Evolutionary conservation across 2,329 filamentous ascomycete species (phyloP), one percentile per base, ranked within the genome.

Genomic region (Myrmaecium sp.): DNA sequence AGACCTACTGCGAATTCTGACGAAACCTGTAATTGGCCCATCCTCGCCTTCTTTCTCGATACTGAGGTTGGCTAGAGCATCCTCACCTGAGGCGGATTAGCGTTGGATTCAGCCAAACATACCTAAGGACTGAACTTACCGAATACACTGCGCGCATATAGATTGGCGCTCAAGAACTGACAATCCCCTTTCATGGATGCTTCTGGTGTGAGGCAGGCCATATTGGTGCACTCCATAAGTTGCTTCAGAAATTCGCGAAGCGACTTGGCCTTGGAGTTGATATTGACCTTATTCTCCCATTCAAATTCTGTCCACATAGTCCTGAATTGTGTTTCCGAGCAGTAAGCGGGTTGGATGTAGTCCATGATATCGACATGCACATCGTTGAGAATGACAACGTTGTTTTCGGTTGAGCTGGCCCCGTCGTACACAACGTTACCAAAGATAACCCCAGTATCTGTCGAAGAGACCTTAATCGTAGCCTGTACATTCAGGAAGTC

Each of bases 301-400:
- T 98, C 89, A 40, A 98, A 98, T 50, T 98, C 89, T 19, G 89
- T 98, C 89, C 89, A 98, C 89, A 98, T 98, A n/a, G 82, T 92
- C 33, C 89, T 73, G 74, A 98, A 98, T 46, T 95, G 83, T 7
- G 86, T 94, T 62, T 98, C 89, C 4, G 82, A 89, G 64, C 89
- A 98, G 10, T 83, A 75, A 5, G 86, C 86, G 2, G 89, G 89
- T 50, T 95, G 86, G 44, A 98, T 98, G 59, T 98, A 98, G 57
- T 98, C 89, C 89, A 98, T 98, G 38, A 98, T 94, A 47, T 98
- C 89, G 30, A 95, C 86, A 46, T 98, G 89, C 16, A 98, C 73
- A 50, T 98, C 89, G 49, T 95, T 95, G 28, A 98, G 67, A 40
- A 98, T 98, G 29, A 98, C 89, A 6, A 98, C 89, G 39, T 93